These are phyloP conservation scores for Elymus sibiricus DNA, from an alignment of 176 grass and related monocot species.

Conservation along the genomic window DNA sequence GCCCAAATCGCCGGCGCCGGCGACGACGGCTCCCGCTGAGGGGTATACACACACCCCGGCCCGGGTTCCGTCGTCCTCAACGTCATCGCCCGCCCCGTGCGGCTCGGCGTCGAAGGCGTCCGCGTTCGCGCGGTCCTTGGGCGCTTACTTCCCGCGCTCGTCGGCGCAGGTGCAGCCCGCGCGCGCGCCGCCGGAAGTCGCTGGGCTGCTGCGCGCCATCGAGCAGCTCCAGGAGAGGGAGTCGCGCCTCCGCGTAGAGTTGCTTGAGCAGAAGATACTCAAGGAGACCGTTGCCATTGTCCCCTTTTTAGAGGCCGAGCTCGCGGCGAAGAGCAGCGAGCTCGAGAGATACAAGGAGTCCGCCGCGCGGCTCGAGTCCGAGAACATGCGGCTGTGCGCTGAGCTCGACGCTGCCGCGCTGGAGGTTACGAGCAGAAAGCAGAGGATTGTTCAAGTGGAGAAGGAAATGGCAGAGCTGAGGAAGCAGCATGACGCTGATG, in stretches of 20 bases:
- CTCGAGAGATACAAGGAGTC: slow-evolving; percentile 50
- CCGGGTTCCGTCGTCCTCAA: background rate
- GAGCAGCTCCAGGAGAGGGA: slow-evolving; percentile 94
- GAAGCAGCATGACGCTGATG: slow-evolving; percentile 50
- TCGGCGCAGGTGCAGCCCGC: slow-evolving; percentile 71
- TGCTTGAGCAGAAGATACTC: slow-evolving; percentile 96
- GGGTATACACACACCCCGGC: slow-evolving; percentile 23
- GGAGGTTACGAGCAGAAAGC: slow-evolving; percentile 51
- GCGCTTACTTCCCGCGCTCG: slow-evolving; percentile 77
- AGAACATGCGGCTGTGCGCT: slow-evolving; percentile 63
- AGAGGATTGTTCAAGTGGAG: slow-evolving; percentile 63
- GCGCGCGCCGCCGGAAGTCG: slow-evolving; percentile 64
- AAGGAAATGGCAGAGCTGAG: slow-evolving; percentile 58
- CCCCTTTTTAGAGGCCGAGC: slow-evolving; percentile 84
- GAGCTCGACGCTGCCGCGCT: slow-evolving; percentile 57
- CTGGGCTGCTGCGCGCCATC: slow-evolving; percentile 71
- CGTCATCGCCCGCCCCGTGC: slow-evolving; percentile 14
- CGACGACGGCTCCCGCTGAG: background rate
- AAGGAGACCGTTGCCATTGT: slow-evolving; percentile 84
- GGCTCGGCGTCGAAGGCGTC: slow-evolving; percentile 40
- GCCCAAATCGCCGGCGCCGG: slow-evolving; percentile 29
- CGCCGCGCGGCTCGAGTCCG: slow-evolving; percentile 49
- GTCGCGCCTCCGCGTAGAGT: slow-evolving; percentile 78
- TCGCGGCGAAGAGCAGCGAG: slow-evolving; percentile 50
- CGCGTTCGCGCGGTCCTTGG: slow-evolving; percentile 67